These are phyloP conservation scores for Teratosphaeria gauchensis DNA, from an alignment of 2,329 filamentous ascomycete species.

Conservation along the genomic window DNA sequence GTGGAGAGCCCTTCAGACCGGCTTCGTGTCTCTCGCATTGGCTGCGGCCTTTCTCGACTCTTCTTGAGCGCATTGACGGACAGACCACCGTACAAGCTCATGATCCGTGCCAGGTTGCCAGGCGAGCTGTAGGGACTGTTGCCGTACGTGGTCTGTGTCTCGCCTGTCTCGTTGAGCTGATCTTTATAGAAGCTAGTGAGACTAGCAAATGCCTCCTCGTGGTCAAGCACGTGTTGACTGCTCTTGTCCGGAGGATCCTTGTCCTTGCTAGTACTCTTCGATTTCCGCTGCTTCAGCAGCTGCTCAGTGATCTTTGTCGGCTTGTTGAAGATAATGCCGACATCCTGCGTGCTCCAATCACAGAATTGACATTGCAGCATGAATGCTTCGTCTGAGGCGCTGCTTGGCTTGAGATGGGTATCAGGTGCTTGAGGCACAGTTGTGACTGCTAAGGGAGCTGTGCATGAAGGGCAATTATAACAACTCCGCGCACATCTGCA, in stretches of 20 bases:
- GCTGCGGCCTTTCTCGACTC: slow-evolving; percentile 54
- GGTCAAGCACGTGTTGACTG: slow-evolving; percentile 41
- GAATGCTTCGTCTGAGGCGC: slow-evolving; percentile 36
- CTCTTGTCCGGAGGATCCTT: slow-evolving; percentile 28
- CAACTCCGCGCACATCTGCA: slow-evolving; percentile 70
- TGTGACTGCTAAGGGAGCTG: slow-evolving; percentile 66
- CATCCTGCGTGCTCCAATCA: slow-evolving; percentile 83
- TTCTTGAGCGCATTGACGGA: slow-evolving; percentile 52
- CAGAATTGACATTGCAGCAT: slow-evolving; percentile 83
- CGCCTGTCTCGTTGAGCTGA: slow-evolving; percentile 59
- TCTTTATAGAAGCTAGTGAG: slow-evolving; percentile 72
- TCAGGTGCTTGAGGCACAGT: slow-evolving; percentile 49
- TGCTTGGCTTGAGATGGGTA: slow-evolving; percentile 10
- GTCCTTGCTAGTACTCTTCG: slow-evolving; percentile 18
- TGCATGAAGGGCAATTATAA: slow-evolving; percentile 87
- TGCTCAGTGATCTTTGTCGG: slow-evolving; percentile 78
- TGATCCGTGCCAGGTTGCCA: slow-evolving; percentile 73
- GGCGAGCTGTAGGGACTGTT: slow-evolving; percentile 60
- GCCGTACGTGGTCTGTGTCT: slow-evolving; percentile 38
- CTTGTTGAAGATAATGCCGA: slow-evolving; percentile 78
- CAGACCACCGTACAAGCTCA: slow-evolving; percentile 73
- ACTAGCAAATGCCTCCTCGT: slow-evolving; percentile 63
- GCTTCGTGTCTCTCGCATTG: slow-evolving; percentile 71
- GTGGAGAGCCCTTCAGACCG: slow-evolving; percentile 59
- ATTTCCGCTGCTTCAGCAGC: slow-evolving; percentile 23